Percentiles rank a stretch among this genome's conserved stretches.
Evolutionary conservation across 768 basidiomycete genomes (phyloP).

Genomic region (Suillus tomentosus): DNA sequence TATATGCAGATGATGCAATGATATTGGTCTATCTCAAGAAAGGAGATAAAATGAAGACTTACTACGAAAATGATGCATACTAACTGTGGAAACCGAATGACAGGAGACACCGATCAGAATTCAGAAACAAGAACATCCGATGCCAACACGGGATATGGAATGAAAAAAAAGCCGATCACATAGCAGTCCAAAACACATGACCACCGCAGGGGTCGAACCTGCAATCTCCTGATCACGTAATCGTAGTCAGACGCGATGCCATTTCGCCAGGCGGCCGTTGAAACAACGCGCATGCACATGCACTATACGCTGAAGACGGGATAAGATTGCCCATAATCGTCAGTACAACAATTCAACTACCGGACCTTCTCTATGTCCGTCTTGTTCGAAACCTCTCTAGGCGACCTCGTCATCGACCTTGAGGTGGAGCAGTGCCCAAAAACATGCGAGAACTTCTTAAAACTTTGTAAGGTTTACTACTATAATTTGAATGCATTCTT

Average conservation of each 20-base stretch:
- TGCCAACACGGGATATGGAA: too few species aligned
- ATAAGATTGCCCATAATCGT: neutral
- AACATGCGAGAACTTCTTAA: constrained; percentile 94
- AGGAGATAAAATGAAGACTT: too few species aligned
- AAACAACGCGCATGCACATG: neutral
- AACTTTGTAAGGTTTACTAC: constrained; percentile 96
- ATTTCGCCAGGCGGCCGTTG: constrained; percentile 76
- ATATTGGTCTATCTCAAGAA: too few species aligned
- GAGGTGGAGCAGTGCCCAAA: constrained; percentile 89
- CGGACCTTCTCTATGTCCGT: constrained; percentile 73
- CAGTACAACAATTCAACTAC: neutral
- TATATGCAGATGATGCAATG: too few species aligned
- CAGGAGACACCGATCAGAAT: too few species aligned
- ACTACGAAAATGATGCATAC: too few species aligned
- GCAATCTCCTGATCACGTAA: constrained; percentile 78
- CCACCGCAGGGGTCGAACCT: constrained; percentile 90
- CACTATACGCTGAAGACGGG: too few species aligned
- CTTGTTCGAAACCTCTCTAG: constrained; percentile 93
- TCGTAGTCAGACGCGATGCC: constrained; percentile 88
- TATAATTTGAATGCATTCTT: constrained; percentile 98
- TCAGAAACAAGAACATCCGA: too few species aligned
- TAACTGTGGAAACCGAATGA: too few species aligned
- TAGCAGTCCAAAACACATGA: constrained; percentile 38
- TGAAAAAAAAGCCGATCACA: too few species aligned
- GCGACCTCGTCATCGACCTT: constrained; percentile 95